A percentile compares a stretch with the other conserved stretches of the same genome.
phyloP scores from a whole-genome alignment of 768 basidiomycete species.

The Sporobolomyces pararoseus region DNA sequence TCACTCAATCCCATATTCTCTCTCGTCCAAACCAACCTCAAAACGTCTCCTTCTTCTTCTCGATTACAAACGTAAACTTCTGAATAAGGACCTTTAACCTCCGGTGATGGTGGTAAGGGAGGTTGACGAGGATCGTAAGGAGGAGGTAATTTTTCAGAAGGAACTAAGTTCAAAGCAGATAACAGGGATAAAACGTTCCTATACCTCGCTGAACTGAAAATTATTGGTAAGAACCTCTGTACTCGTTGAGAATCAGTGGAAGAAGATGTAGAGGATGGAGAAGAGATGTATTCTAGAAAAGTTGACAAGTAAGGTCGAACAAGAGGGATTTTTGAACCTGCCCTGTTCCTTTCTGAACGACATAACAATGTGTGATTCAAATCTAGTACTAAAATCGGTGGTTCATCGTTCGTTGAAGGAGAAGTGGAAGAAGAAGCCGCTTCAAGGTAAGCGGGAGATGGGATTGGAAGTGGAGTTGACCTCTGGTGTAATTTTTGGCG shows the following conservation, averaged over 20 bases:
- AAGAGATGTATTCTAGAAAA: slow-evolving; percentile 41
- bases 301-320: slow-evolving; percentile 39
- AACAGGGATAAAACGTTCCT: slow-evolving; percentile 39
- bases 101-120: neutral
- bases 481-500: slow-evolving; percentile 1
- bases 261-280: neutral
- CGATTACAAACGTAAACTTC: neutral
- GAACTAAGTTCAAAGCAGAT: slow-evolving; percentile 31
- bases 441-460: slow-evolving; percentile 2
- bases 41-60: slow-evolving; percentile 13
- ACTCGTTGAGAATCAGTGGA: neutral
- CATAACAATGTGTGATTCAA: slow-evolving; percentile 42
- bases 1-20: slow-evolving; percentile 36
- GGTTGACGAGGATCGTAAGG: neutral
- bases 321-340: slow-evolving; percentile 25
- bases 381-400: slow-evolving; percentile 39
- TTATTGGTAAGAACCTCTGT: slow-evolving; percentile 6
- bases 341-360: slow-evolving; percentile 15
- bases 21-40: slow-evolving; percentile 31
- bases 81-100: neutral
- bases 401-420: neutral
- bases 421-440: neutral
- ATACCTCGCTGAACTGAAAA: slow-evolving; percentile 38
- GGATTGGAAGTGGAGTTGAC: neutral
- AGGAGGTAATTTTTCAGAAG: neutral